Conservation (phyloP, 331 rosid species). For the Rhamnella rubrinervis region DNA sequence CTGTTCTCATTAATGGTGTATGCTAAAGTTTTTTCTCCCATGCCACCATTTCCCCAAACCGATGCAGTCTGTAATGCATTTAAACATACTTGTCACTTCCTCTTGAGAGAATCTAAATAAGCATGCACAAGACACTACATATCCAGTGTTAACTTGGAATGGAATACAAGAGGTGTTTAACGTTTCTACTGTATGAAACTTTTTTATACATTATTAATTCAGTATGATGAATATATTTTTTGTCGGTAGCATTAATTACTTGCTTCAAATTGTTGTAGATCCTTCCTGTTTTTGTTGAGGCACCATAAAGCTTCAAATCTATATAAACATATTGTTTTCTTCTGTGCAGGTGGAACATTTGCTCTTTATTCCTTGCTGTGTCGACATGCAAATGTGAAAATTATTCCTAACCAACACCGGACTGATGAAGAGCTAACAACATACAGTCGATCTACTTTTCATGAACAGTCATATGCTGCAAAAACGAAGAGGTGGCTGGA, state of each 20-base stretch:
- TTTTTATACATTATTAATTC: neutral
- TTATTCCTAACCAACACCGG: conserved; percentile 91
- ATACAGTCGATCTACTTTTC: conserved; percentile 87
- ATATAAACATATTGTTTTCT: neutral
- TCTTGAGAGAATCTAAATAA: no score
- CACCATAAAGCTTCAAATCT: conserved; percentile 12
- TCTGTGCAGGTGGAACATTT: conserved; percentile 83
- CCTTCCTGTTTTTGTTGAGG: conserved; percentile 11
- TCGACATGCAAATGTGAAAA: conserved; percentile 89
- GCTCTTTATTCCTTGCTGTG: conserved; percentile 97
- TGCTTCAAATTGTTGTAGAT: conserved; percentile 5
- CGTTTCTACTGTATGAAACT: neutral
- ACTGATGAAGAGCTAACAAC: conserved; percentile 95
- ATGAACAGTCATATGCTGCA: conserved; percentile 81
- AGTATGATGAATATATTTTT: neutral
- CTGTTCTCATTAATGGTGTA: no score
- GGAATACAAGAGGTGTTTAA: neutral
- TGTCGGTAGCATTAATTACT: neutral
- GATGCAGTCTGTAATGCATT: no score
- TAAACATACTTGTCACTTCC: no score
- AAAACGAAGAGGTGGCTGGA: conserved; percentile 90
- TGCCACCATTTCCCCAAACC: no score
- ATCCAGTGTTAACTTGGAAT: neutral
- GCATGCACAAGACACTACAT: neutral
- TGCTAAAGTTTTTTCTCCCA: no score